Percentiles rank a stretch among this genome's conserved stretches.
Conservation (phyloP, 306 rosid species). For the Dryas octopetala region DNA sequence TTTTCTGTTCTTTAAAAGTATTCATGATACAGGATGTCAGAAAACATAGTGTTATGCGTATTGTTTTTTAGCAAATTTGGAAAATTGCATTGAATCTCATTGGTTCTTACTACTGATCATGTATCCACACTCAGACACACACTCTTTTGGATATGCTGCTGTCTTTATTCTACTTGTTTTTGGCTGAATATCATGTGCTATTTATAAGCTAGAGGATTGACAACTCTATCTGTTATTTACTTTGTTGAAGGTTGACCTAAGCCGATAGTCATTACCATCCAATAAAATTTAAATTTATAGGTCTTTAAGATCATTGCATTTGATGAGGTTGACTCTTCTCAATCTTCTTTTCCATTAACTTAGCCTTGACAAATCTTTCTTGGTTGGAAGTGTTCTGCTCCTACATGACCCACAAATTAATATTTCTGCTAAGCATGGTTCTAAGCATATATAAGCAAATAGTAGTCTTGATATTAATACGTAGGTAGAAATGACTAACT, state of each 20-base stretch:
- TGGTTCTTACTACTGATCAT: background rate
- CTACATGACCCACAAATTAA: background rate
- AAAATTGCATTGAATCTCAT: background rate
- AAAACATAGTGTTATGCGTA: background rate
- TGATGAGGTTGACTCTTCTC: background rate
- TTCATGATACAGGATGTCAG: background rate
- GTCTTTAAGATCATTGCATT: background rate
- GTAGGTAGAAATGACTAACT: too few species aligned
- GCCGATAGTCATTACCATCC: background rate
- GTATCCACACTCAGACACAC: too few species aligned
- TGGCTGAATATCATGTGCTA: background rate
- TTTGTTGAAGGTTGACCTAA: background rate
- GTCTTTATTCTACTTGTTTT: background rate
- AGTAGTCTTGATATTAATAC: background rate
- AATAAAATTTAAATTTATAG: background rate
- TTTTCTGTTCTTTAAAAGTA: background rate
- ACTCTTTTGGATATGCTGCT: too few species aligned
- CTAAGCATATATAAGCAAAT: background rate
- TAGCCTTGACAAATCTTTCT: background rate
- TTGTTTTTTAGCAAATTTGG: background rate
- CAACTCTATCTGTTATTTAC: background rate
- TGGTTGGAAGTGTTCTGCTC: background rate
- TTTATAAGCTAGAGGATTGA: background rate
- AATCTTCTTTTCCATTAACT: background rate
- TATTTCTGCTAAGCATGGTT: background rate